These are phyloP conservation scores for Xylogone sp. DNA, from an alignment of 2,329 filamentous ascomycete species.

Conservation along the genomic window DNA sequence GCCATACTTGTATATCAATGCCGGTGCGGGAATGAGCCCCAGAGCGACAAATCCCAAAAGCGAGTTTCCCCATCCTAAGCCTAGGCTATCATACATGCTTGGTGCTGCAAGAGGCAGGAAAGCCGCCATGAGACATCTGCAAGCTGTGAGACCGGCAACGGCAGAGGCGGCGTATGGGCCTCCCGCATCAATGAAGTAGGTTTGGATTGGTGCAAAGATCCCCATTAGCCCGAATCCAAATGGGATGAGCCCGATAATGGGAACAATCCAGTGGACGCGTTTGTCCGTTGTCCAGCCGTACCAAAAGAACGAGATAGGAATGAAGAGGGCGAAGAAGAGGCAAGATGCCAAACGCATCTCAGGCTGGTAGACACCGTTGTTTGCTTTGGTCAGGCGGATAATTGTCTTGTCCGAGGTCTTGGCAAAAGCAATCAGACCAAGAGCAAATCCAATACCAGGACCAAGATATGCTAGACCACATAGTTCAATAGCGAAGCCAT, in stretches of 20 bases:
- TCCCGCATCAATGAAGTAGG: constrained; percentile 43
- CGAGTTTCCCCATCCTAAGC: constrained; percentile 42
- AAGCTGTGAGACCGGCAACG: constrained; percentile 33
- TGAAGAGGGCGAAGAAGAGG: constrained; percentile 35
- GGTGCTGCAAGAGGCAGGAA: constrained; percentile 47
- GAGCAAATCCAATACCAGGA: constrained; percentile 35
- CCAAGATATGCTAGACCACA: constrained; percentile 38
- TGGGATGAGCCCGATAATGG: constrained; percentile 33
- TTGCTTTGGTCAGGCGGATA: constrained; percentile 38
- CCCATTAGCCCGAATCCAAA: constrained; percentile 42
- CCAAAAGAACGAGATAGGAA: constrained; percentile 45
- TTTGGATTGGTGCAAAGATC: constrained; percentile 37
- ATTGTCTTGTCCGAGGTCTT: constrained; percentile 39
- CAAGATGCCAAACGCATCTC: constrained; percentile 39
- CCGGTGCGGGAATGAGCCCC: constrained; percentile 42
- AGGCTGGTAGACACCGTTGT: constrained; percentile 27
- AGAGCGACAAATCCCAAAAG: constrained; percentile 45
- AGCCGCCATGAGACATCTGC: constrained; percentile 42
- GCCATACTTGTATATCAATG: constrained; percentile 38
- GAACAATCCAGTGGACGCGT: constrained; percentile 37
- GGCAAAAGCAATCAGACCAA: constrained; percentile 36
- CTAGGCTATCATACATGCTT: constrained; percentile 36
- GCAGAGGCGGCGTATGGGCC: constrained; percentile 34
- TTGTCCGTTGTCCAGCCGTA: constrained; percentile 41
- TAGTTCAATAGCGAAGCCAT: constrained; percentile 35